Base-by-base conservation (phyloP, 192 early-diverging fungal genomes). In the Funneliformis mosseae region DNA sequence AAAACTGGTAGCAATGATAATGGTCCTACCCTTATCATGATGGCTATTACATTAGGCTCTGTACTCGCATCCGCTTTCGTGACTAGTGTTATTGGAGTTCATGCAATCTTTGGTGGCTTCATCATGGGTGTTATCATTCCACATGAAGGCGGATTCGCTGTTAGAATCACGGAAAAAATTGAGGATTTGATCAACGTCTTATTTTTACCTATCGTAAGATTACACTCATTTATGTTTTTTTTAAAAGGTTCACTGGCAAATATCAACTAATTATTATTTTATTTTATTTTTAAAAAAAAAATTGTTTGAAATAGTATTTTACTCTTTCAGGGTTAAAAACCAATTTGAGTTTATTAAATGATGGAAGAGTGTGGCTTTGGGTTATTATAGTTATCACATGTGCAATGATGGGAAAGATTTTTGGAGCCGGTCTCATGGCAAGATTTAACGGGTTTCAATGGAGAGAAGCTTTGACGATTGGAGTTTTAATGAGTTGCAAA, bases 401-500 rank as follows among this genome's bases (percentile, higher is more conserved):
- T 8, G 95, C 95, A 1, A 95, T 94, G 69, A 83, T 91, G 66
- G 97, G 97, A 2, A 98, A 98, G 83, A 92, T 98, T 76, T 82
- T 90, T 25, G 96, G 95, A 28, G 95, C 94, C 55, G 90, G 90
- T 0, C 9, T 86, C 3, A 91, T 94, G 1, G 92, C 95, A 3
- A 87, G 88, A 45, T 50, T 94, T n/a, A 87, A 85, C 48, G 92
- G 91, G 12, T 90, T 95, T 76, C 88, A 88, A 25, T 94, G 91
- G 92, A 89, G 94, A 78, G 96, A 99, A 82, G 94, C 95, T 4
- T 84, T 93, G 14, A 89, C 95, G 0, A 89, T 97, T 66, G 97
- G 97, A 4, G 81, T 96, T 59, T 84, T 99, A 62, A 98, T 99
- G 97, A 97, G 95, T 88, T 95, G 94, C 81, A 98, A 97, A 85